Percentiles rank a stretch among this genome's conserved stretches.
These are phyloP conservation scores for Populus nigra DNA, from an alignment of 345 rosid genomes.

Conservation along the genomic window DNA sequence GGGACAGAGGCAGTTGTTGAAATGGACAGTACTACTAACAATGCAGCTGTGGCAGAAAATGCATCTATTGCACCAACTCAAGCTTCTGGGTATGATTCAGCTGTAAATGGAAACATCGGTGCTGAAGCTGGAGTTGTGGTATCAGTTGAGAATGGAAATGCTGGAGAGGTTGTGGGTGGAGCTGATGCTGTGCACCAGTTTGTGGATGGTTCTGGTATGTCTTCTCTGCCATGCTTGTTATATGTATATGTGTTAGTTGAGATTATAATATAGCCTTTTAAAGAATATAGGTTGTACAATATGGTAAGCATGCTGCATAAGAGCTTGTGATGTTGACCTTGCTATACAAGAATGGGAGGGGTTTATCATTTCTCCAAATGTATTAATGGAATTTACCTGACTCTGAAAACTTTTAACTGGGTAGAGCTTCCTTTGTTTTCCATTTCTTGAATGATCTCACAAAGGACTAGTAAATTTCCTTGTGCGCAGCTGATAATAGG, in stretches of 20 bases:
- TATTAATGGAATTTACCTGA: not conserved
- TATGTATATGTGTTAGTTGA: not conserved
- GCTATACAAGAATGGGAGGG: not conserved
- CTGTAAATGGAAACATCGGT: conserved; percentile 55
- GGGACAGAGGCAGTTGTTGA: conserved; percentile 28
- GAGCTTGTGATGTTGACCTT: not conserved
- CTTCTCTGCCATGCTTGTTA: not conserved
- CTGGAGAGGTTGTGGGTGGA: conserved; percentile 37
- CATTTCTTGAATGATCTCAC: not conserved
- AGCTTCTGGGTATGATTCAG: conserved; percentile 32
- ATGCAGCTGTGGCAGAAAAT: conserved; percentile 20
- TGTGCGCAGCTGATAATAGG: not conserved
- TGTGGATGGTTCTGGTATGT: conserved; percentile 63
- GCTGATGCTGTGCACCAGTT: conserved; percentile 38
- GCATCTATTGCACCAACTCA: conserved; percentile 23
- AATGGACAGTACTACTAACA: conserved; percentile 14
- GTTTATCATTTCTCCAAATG: not conserved
- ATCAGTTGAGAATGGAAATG: conserved; percentile 60
- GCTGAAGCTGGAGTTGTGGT: conserved; percentile 30
- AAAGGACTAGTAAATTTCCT: not conserved
- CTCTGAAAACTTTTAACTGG: not conserved
- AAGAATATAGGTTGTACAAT: not conserved
- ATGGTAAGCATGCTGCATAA: not conserved
- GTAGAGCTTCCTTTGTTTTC: not conserved
- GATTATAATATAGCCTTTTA: not conserved